phyloP scores from a whole-genome alignment of 805 yeast species.

The Saccharomycopsis vini region DNA sequence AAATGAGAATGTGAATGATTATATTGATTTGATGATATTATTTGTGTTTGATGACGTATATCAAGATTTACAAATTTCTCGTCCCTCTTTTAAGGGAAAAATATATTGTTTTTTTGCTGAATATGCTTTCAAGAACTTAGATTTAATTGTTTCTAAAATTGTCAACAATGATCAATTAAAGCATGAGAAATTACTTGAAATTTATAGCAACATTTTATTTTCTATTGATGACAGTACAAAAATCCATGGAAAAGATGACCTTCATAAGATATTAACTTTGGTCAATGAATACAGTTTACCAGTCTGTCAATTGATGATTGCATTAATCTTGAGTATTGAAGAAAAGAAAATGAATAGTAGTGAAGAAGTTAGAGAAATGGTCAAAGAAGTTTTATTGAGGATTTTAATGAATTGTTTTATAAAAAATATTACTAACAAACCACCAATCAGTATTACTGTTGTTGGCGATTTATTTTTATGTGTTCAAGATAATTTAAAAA shows the following conservation, averaged over 20 bases:
- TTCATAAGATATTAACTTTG: conserved; percentile 21
- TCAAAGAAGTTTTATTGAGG: conserved; percentile 4
- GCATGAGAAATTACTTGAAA: conserved; percentile 15
- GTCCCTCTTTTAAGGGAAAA: background rate
- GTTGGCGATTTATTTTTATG: conserved; percentile 33
- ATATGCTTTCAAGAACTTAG: background rate
- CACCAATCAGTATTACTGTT: conserved; percentile 14
- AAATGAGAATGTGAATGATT: background rate
- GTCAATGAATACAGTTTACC: conserved; percentile 35
- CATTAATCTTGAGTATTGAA: conserved; percentile 22
- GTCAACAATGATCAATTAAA: conserved; percentile 11
- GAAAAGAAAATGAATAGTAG: conserved; percentile 5
- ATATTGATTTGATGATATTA: background rate
- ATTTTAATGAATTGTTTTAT: conserved; percentile 17
- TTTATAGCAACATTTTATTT: conserved; percentile 18
- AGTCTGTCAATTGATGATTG: conserved; percentile 33
- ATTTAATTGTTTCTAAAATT: background rate
- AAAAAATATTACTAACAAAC: conserved; percentile 5
- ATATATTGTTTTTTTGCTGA: background rate
- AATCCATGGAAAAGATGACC: conserved; percentile 11
- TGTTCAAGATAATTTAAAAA: conserved; percentile 27
- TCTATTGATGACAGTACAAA: background rate
- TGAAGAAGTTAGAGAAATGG: conserved; percentile 1
- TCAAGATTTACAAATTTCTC: background rate
- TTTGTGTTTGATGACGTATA: background rate